A percentile compares a stretch with the other conserved stretches of the same genome.
Evolutionary conservation across 2,329 filamentous ascomycete species (phyloP).

Genomic region (Venturia oleaginea): DNA sequence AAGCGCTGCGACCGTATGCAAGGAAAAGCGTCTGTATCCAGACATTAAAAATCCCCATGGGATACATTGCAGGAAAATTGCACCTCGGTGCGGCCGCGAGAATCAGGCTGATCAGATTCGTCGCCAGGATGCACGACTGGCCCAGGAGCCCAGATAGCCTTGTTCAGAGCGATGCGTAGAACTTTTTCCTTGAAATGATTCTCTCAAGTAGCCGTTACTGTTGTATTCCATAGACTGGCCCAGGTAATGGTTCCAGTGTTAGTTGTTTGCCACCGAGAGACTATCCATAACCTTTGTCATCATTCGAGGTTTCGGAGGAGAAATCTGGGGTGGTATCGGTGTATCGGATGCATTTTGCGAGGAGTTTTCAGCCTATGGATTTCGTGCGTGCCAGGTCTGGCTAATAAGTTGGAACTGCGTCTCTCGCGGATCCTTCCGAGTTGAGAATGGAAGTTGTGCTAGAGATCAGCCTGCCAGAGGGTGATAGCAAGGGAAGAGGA

Average conservation of each 20-base stretch:
- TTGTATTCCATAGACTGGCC: not conserved
- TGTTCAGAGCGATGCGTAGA: not conserved
- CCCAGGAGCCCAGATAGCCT: too few relatives aligned
- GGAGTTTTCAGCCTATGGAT: not conserved
- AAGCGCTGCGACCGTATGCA: not conserved
- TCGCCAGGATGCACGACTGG: not conserved
- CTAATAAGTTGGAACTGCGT: not conserved
- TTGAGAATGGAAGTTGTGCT: not conserved
- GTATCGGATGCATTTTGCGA: not conserved
- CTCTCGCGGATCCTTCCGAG: not conserved
- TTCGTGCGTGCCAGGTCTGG: not conserved
- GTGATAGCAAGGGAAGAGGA: not conserved
- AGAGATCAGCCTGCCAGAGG: not conserved
- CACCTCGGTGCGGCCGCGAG: not conserved
- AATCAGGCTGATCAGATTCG: not conserved
- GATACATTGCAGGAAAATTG: not conserved
- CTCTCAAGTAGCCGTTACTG: not conserved
- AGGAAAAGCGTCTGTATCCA: not conserved
- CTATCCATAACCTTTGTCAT: not conserved
- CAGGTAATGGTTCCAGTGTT: not conserved
- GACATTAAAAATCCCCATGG: not conserved
- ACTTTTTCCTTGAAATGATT: not conserved
- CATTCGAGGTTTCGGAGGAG: not conserved
- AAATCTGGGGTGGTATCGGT: not conserved
- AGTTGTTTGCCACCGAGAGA: not conserved